Evolutionary conservation across 106 monocot genomes (phyloP).

Genomic region (Allium sativum): DNA sequence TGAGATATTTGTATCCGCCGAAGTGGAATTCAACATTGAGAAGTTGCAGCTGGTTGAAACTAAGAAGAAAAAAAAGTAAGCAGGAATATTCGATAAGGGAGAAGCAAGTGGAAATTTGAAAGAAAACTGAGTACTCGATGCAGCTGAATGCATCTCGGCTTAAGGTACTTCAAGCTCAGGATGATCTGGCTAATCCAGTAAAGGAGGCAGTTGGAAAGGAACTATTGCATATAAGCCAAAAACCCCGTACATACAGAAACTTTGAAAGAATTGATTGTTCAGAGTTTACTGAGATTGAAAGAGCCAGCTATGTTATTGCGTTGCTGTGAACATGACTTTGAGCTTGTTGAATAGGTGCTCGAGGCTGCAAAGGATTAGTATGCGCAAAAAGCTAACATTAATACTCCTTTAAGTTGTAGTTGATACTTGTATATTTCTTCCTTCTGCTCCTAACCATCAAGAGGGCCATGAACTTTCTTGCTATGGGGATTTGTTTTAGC

Average conservation of each 20-base stretch:
- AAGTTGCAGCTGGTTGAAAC: constrained; percentile 91
- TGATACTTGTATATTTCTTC: constrained; percentile 51
- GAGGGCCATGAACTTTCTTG: constrained; percentile 58
- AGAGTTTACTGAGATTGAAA: constrained; percentile 79
- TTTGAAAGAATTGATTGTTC: constrained; percentile 23
- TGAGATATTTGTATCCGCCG: constrained; percentile 12
- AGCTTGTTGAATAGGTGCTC: constrained; percentile 46
- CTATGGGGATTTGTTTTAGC: constrained; percentile 75
- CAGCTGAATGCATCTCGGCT: constrained; percentile 30
- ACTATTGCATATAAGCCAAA: constrained; percentile 10
- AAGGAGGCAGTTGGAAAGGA: constrained; percentile 25
- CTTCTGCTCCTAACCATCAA: constrained; percentile 45
- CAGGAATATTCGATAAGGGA: constrained; percentile 88
- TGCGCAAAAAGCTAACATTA: constrained; percentile 57
- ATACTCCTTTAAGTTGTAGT: constrained; percentile 49
- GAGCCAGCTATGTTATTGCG: constrained; percentile 81
- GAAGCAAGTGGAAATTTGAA: constrained; percentile 88
- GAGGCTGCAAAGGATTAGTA: constrained; percentile 62
- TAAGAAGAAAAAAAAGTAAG: constrained; percentile 84
- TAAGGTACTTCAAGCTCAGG: constrained; percentile 27
- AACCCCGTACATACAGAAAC: constrained; percentile 18
- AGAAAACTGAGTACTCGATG: constrained; percentile 55
- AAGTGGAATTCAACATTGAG: constrained; percentile 87
- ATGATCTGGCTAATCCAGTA: constrained; percentile 21
- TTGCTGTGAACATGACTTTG: constrained; percentile 56